These are phyloP conservation scores for Leishmania tropica DNA, from an alignment of 208 protist genomes.

Conservation along the genomic window DNA sequence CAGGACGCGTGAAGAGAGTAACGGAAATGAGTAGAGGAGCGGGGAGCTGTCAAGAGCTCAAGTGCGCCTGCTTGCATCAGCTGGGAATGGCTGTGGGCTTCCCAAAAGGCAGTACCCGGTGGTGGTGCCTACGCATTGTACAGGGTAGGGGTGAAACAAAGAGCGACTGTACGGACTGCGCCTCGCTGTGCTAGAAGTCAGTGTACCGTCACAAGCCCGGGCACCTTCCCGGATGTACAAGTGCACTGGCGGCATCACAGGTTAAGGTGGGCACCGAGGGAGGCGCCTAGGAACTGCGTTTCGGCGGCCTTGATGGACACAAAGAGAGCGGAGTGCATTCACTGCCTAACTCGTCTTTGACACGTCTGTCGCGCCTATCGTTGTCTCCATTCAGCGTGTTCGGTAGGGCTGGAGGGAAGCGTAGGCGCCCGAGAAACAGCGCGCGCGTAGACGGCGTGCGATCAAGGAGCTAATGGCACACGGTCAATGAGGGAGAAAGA, in stretches of 20 bases:
- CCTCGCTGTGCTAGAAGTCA: neutral
- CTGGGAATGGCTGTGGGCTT: neutral
- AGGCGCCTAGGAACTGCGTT: neutral
- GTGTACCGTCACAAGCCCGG: neutral
- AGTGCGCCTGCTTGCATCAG: neutral
- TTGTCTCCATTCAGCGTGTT: neutral
- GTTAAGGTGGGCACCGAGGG: neutral
- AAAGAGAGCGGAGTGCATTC: neutral
- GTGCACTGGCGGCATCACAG: neutral
- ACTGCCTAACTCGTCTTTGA: neutral
- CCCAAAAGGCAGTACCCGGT: neutral
- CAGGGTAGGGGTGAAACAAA: neutral
- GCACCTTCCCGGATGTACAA: neutral
- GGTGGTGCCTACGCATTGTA: neutral
- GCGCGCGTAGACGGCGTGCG: neutral
- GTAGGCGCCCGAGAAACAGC: neutral
- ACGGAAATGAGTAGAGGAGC: neutral
- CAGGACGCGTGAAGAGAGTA: neutral
- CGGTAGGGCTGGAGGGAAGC: neutral
- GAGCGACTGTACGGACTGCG: neutral
- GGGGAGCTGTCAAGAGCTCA: neutral
- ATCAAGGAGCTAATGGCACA: neutral
- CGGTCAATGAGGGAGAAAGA: neutral
- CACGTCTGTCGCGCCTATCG: too few relatives aligned
- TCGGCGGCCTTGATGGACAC: neutral